Base-by-base conservation (phyloP, 495 filamentous ascomycete species). In the Hypoxylon subgilvum region DNA sequence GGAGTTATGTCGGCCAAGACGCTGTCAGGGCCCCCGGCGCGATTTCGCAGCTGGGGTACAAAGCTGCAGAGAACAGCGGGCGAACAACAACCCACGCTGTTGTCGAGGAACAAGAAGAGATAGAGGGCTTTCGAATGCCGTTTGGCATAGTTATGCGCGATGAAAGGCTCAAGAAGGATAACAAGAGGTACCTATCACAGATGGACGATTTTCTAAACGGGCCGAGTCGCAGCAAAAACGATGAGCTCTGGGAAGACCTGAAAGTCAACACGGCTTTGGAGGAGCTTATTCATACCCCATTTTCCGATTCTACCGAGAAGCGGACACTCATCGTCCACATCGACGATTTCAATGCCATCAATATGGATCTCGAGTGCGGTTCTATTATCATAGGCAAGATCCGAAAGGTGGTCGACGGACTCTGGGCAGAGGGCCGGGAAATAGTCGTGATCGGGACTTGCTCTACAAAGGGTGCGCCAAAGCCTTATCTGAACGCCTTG, bases 321-420 rank as follows among this genome's bases (percentile, higher is more conserved):
- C 63, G 67, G 31, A 62, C 64, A 35, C 63, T 80, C 1, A 90
- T 97, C 52, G 74, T 98, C 6, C 87, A 91, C 41, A 71, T 97
- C 7, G 83, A 87, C 61, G 92, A 96, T 66, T 91, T 90, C 64
- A 83, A 84, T 19, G 88, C 94, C 35, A 76, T 97, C 9, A 82
- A 79, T 59, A 74, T 75, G 45, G 85, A 88, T 1, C 65, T 76
- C 6, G 80, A 85, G 14, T 87, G 89, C 18, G 57, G 57, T n/a
- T 68, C 80, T 0, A 78, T 76, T 22, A 76, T 94, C 17, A 68
- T 97, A 3, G 67, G 65, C 18, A 82, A 84, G 38, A 72, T 98
- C 6, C 84, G 87, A 38, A 79, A 84, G 52, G 76, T 86, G n/a
- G 84, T 95, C 21, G 81, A 89, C 53, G 82, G 82, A 48, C 78